Evolutionary conservation across 257 asterid species (phyloP), one percentile per base, ranked within the genome.

Genomic region (Salvia miltiorrhiza): DNA sequence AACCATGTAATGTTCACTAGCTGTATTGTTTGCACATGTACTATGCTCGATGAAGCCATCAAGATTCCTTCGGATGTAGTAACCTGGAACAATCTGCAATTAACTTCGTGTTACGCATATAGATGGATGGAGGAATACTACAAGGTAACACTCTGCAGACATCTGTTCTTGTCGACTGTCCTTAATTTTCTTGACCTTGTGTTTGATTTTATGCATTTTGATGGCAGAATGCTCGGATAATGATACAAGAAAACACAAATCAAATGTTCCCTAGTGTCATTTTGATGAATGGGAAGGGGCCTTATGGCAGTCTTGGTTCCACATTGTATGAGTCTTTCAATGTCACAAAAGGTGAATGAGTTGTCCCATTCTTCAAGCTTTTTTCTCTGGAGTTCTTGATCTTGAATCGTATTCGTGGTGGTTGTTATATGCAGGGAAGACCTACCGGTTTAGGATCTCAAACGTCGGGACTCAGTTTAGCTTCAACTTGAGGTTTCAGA

Each of bases 81-180:
- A 93, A 69, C 98, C 98, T 23, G 98, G 98, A 82, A 93, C 98
- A 62, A 93, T 90, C 98, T 93, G 90, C 87, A 85, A 54, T 65
- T 49, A 71, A 26, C 23, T 66, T 71, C 54, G 63, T 72, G 56
- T 54, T 35, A 72, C 19, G 41, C 70, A 68, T 59, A 40, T 16
- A 73, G 12, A 14, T 59, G 3, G 33, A 30, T 81, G 20, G 58
- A 56, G 17, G 68, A 67, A 13, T 28, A 76, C 9, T 77, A 79
- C 75, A 62, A 53, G 86, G 86, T 84, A 66, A 50, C 13, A 21
- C 8, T 2, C 35, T 4, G 33, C 3, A 21, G 2, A 9, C 3
- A 3, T 7, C n/a, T 4, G 3, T 21, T 52, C 16, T 21, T 21
- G 58, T 23, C 8, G 0, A 5, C 12, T 12, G 39, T 3, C 24